Base-by-base conservation (phyloP, 352 stramenopile genomes). In the Phytopythium sindhum region DNA sequence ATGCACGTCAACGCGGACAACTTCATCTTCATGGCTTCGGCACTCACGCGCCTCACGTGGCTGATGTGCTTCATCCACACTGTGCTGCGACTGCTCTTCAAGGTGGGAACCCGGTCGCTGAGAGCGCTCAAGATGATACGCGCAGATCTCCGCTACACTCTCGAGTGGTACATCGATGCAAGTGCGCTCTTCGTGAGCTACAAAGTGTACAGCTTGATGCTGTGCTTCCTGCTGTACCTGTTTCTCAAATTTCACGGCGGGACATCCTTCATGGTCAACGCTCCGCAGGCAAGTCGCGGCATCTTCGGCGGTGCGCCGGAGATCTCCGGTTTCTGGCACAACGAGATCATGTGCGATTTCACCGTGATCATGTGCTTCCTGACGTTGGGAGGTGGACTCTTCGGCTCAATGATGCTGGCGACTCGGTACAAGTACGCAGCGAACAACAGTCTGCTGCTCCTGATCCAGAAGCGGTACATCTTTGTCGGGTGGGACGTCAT, bases 301-400 rank as follows among this genome's bases (percentile, higher is more conserved):
- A 73, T 82, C 10, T 86, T 73, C 31, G 77, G 80, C 9, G 77
- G 75, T 0, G 65, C 62, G 5, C 72, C 74, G 5, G 62, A 72
- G 19, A 63, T 87, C 11, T 60, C 69, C 10, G 55, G 59, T 21
- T 86, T 89, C 56, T 89, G 80, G 75, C 56, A 64, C 8, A 87
- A 65, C 31, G 80, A 89, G 60, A 80, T 86, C 59, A 72, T 87
- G 31, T 78, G 77, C 26, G 80, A 89, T 41, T 72, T 85, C 39
- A 62, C 68, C 12, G 62, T 77, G 2, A 64, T 86, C 24, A 60
- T 84, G 1, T 68, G 54, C 4, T 66, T 85, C 8, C 60, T 86
- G 17, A 70, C 65, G 29, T 41, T 74, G 26, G 57, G 29, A 26
- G 74, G 76, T 1, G n/a, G 57, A 5, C 26, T 78, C 45, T 54